Conservation (phyloP, 371 early-diverging fungal genomes). For the Thermomucor indicae-seudaticae region DNA sequence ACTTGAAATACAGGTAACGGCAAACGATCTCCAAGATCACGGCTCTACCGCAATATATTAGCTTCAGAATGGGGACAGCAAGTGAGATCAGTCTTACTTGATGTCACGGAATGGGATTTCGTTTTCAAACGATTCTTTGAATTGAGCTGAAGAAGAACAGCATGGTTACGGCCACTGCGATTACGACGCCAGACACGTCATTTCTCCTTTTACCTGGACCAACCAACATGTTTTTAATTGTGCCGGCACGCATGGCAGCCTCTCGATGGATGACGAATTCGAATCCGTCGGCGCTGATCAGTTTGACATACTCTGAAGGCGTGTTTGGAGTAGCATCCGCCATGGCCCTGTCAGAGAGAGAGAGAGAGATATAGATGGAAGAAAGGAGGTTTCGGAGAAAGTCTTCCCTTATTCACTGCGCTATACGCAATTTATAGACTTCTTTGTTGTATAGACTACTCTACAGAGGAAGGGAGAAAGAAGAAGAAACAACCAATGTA, state of each 20-base stretch:
- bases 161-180: neutral
- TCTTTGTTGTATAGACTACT: no score
- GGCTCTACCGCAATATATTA: constrained; percentile 50
- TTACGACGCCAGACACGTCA: no score
- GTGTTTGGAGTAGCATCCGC: no score
- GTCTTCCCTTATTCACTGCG: no score
- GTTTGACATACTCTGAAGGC: constrained; percentile 60
- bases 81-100: constrained; percentile 60
- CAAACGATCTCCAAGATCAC: constrained; percentile 90
- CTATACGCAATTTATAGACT: no score
- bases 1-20: constrained; percentile 85
- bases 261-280: constrained; percentile 84
- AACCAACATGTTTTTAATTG: constrained; percentile 90
- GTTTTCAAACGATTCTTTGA: constrained; percentile 87
- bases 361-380: no score
- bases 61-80: neutral
- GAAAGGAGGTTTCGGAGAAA: no score
- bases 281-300: constrained; percentile 87
- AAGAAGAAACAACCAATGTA: no score
- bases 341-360: no score
- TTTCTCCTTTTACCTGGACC: constrained; percentile 74
- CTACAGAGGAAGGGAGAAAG: no score
- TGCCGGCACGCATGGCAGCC: constrained; percentile 88
- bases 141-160: constrained; percentile 59
- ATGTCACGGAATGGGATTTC: constrained; percentile 87